Evolutionary conservation across 208 protist species (phyloP), one percentile per base, ranked within the genome.

Genomic region (Phytomonas sp.): DNA sequence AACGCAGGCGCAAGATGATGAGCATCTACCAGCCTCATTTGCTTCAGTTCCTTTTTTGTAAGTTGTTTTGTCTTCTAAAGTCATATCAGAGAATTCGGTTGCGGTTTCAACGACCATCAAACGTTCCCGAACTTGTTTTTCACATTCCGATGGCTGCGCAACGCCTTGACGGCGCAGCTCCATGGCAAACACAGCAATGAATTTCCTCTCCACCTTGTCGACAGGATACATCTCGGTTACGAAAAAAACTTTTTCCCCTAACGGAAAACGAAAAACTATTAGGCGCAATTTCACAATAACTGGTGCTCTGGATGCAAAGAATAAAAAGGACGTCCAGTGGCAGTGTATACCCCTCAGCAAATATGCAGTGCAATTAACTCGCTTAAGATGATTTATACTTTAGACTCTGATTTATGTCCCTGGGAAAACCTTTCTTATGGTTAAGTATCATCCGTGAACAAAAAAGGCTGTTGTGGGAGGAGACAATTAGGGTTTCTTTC

Each of bases 81-180:
- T 26, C 46, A 56, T 26, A 56, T 26, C 46, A 26, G 9, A 26
- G 20, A 56, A 56, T 56, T 56, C 46, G 5, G 46, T 26, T 26
- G 17, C 46, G 6, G 46, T 56, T 56, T 56, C 46, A 56, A 56
- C 46, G 1, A 56, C 23, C 20, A 29, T 36, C 65, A 64, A 29
- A 72, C 67, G 37, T 43, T 66, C 30, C 32, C 59, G 30, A 40
- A 64, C 9, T 56, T 56, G 46, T 26, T 56, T 56, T 56, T 62
- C 36, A 73, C 73, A 82, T 9, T 73, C 73, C n/a, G 67, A 61
- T 0, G 63, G 28, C 13, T 79, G 72, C 1, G 77, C 20, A 20
- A 88, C 71, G 34, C 82, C 82, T 51, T 92, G 87, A 2, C 87
- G 81, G 0, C 80, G 75, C 51, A 92, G 76, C 73, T 92, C 87